Conservation (phyloP, 2,329 filamentous ascomycete species). For the Alternaria atra region DNA sequence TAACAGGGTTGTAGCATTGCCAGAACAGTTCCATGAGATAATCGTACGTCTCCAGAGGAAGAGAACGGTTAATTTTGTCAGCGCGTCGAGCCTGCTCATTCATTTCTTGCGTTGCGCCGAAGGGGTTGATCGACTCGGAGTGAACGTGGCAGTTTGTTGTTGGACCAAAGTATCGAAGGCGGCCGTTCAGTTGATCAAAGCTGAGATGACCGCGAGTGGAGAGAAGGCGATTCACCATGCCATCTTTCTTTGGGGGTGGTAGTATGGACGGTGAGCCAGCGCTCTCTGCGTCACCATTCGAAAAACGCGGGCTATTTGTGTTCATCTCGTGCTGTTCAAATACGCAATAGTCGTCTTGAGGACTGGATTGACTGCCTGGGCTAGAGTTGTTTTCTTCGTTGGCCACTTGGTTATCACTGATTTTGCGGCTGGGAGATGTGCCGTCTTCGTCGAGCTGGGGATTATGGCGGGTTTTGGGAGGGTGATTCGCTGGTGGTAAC, state of each 20-base stretch:
- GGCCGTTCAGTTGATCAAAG: constrained; percentile 62
- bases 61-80: constrained; percentile 59
- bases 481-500: constrained; percentile 62
- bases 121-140: constrained; percentile 49
- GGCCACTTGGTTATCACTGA: constrained; percentile 18
- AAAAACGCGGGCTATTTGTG: constrained; percentile 30
- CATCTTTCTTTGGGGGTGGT: constrained; percentile 55
- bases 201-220: constrained; percentile 61
- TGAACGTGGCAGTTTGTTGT: constrained; percentile 65
- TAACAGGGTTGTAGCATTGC: constrained; percentile 60
- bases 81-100: constrained; percentile 59
- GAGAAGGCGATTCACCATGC: constrained; percentile 60
- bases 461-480: constrained; percentile 59
- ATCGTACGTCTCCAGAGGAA: constrained; percentile 60
- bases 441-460: constrained; percentile 44
- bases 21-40: constrained; percentile 64
- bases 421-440: constrained; percentile 30
- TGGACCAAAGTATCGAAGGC: constrained; percentile 63
- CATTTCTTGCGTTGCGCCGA: constrained; percentile 52
- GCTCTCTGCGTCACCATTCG: constrained; percentile 34
- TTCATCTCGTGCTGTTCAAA: constrained; percentile 38
- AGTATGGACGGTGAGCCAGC: constrained; percentile 45
- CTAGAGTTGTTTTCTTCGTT: constrained; percentile 37
- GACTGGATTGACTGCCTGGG: constrained; percentile 43
- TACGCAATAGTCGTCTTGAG: constrained; percentile 35